phyloP scores from a whole-genome alignment of 2,329 filamentous ascomycete genomes.

The Waltergamsia citrina region DNA sequence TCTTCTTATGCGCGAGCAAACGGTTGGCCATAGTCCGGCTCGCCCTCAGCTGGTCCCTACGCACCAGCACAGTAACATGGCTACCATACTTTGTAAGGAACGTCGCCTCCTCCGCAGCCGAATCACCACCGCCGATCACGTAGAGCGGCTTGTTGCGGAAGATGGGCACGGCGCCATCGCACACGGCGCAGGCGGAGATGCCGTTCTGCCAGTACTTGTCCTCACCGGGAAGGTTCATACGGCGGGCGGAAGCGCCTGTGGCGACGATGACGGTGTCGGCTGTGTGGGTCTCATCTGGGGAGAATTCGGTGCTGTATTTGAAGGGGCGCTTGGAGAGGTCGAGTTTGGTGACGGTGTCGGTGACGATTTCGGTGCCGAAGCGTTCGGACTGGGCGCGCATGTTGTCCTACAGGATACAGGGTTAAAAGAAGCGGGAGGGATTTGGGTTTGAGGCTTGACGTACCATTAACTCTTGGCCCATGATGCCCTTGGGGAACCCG shows the following conservation, averaged over 20 bases:
- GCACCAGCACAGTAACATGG: constrained; percentile 89
- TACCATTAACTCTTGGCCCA: constrained; percentile 80
- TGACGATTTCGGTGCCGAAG: constrained; percentile 88
- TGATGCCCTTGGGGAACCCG: constrained; percentile 83
- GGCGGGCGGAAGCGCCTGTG: constrained; percentile 84
- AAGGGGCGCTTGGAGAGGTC: constrained; percentile 81
- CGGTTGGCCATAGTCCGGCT: constrained; percentile 88
- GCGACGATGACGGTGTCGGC: constrained; percentile 90
- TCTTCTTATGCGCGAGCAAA: constrained; percentile 74
- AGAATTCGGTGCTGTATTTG: constrained; percentile 88
- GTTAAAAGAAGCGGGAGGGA: no score
- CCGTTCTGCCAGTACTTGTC: constrained; percentile 97
- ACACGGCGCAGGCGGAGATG: constrained; percentile 93
- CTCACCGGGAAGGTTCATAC: constrained; percentile 77
- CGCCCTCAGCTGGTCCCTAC: constrained; percentile 77
- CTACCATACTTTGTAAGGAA: constrained; percentile 97
- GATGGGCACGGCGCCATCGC: constrained; percentile 93
- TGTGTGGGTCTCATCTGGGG: constrained; percentile 73
- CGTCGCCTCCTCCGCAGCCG: constrained; percentile 91
- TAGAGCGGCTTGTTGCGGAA: constrained; percentile 94
- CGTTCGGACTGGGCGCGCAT: constrained; percentile 88
- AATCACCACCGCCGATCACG: constrained; percentile 94
- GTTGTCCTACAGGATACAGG: constrained; percentile 50
- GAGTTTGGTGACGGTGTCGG: constrained; percentile 83
- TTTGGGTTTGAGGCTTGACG: constrained; percentile 15